These are phyloP conservation scores for Sambucus nigra DNA, from an alignment of 129 eudicot genomes.

Conservation along the genomic window DNA sequence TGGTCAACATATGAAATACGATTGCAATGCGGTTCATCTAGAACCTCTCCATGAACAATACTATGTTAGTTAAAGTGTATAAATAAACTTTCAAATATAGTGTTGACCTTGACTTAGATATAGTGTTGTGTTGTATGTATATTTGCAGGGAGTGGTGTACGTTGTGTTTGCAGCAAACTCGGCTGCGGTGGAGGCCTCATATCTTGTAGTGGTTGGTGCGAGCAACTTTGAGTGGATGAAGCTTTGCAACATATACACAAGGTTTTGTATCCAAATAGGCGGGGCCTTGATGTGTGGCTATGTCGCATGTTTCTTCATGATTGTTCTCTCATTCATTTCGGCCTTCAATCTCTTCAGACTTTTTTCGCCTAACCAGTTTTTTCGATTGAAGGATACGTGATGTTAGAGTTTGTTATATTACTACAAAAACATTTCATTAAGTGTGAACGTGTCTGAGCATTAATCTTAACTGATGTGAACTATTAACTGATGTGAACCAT, in stretches of 20 bases:
- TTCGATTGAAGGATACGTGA: conserved; percentile 37
- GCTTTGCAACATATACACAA: conserved; percentile 37
- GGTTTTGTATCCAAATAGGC: conserved; percentile 64
- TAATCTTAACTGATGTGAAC: too few species aligned
- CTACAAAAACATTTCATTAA: too few species aligned
- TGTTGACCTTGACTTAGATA: too few species aligned
- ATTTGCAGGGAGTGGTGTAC: conserved; percentile 42
- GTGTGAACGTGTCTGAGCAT: too few species aligned
- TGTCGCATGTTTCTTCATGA: conserved; percentile 32
- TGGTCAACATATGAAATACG: too few species aligned
- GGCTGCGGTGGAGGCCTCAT: conserved; percentile 27
- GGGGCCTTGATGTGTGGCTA: conserved; percentile 42
- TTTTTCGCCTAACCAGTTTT: conserved; percentile 52
- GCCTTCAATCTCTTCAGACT: conserved; percentile 49
- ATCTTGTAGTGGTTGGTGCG: conserved; percentile 34
- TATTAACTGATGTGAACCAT: too few species aligned
- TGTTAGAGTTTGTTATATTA: too few species aligned
- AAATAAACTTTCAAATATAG: too few species aligned
- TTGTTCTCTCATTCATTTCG: conserved; percentile 35
- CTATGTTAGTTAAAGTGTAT: too few species aligned
- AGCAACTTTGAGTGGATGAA: conserved; percentile 53
- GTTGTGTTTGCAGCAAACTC: conserved; percentile 33
- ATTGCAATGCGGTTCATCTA: too few species aligned
- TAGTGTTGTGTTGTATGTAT: background rate
- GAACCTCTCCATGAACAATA: too few species aligned